Base-by-base conservation (phyloP, 495 filamentous ascomycete genomes). In the Amorphotheca resinae region DNA sequence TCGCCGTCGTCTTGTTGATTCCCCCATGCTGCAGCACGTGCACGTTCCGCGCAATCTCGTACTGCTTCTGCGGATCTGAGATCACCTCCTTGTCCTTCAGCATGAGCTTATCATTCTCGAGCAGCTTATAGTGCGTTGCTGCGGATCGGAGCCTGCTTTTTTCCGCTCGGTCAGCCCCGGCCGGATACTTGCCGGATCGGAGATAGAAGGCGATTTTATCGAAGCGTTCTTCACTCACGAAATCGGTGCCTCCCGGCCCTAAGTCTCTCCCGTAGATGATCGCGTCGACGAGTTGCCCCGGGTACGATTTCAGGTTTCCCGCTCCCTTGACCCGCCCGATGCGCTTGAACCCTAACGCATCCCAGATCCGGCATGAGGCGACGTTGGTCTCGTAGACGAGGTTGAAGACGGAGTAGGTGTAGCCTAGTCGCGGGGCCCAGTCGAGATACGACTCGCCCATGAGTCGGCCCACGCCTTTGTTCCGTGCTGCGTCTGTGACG, bases 191-290 rank as follows among this genome's bases (percentile, higher is more conserved):
- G 54, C 79, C 79, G 61, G 87, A 84, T 57, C 93, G 93, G 52
- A 98, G 78, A 65, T 98, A 98, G 64, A 84, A 95, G 44, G 84
- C 79, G 54, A 98, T 98, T 65, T 95, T 98, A 65, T 95, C 88
- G 67, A 96, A 96, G 46, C 91, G 83, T 61, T 95, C 89, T 70
- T 95, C 88, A 57, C 82, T 87, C 52, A 93, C 82, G 52, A 82
- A 85, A 58, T 94, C 86, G 53, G 93, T 87, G 46, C 78, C 80
- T 39, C 80, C 77, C 3, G 71, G 63, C 8, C 76, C 78, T 12
- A 98, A 73, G 53, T 93, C 87, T 18, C 93, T 76, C 2, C 93
- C 91, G 60, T 91, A 98, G 41, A 96, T 93, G 60, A 96, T 95
- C 38, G 91, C 93, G 61, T 98, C 93, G 33, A 96, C 77, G 33